phyloP scores from a whole-genome alignment of 352 stramenopile species.

The Phytophthora pistaciae region DNA sequence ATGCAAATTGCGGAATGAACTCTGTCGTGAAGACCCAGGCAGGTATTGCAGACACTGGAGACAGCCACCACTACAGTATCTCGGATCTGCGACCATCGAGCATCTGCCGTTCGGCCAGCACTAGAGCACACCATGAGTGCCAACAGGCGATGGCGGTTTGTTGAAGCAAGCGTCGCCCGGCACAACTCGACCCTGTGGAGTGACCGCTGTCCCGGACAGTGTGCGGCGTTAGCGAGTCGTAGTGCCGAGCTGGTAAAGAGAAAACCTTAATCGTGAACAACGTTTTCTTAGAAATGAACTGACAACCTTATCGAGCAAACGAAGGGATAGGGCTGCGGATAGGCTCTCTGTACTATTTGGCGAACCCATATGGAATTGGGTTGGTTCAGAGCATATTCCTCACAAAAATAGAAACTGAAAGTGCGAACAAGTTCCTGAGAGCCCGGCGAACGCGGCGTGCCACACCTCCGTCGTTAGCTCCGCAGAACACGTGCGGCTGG shows the following conservation, averaged over 20 bases:
- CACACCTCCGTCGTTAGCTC: background rate
- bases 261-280: background rate
- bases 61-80: background rate
- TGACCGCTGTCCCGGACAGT: background rate
- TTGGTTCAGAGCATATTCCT: background rate
- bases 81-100: background rate
- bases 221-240: background rate
- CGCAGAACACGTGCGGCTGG: background rate
- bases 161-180: background rate
- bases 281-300: background rate
- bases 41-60: background rate
- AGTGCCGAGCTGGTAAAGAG: background rate
- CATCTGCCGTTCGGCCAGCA: background rate
- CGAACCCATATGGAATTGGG: background rate
- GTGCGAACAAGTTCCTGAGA: background rate
- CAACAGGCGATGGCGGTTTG: background rate
- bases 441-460: background rate
- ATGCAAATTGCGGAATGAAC: background rate
- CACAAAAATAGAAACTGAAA: background rate
- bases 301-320: background rate
- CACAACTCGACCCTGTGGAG: background rate
- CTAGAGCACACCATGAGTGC: background rate
- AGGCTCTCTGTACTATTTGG: background rate
- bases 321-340: background rate
- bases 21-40: background rate